Evolutionary conservation across 2,329 filamentous ascomycete genomes (phyloP).

Genomic region (Penicillium sp.): DNA sequence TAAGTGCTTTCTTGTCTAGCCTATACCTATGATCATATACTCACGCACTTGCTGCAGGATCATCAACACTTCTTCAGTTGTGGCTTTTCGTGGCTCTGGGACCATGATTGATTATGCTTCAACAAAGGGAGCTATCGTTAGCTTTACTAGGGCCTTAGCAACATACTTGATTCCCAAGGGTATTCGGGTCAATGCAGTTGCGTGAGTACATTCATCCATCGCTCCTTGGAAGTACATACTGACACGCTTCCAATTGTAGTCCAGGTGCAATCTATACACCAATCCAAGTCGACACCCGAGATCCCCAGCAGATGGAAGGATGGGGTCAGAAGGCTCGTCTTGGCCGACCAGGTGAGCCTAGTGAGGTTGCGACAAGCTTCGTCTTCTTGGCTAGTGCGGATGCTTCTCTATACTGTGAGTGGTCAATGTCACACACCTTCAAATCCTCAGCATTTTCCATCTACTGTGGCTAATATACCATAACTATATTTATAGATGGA

Average conservation of each 20-base stretch:
- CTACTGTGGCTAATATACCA: neutral
- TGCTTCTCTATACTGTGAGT: slow-evolving; percentile 37
- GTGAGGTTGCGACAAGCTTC: slow-evolving; percentile 42
- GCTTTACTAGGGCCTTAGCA: slow-evolving; percentile 55
- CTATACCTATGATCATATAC: neutral
- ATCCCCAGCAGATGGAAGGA: slow-evolving; percentile 35
- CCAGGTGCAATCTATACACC: slow-evolving; percentile 37
- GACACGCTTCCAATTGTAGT: slow-evolving; percentile 11
- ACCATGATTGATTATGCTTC: slow-evolving; percentile 56
- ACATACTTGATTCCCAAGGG: slow-evolving; percentile 55
- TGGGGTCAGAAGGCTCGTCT: slow-evolving; percentile 31
- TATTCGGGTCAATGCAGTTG: slow-evolving; percentile 54
- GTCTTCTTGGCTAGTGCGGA: slow-evolving; percentile 40
- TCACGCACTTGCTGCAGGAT: slow-evolving; percentile 39
- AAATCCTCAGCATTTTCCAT: neutral
- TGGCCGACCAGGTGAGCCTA: slow-evolving; percentile 38
- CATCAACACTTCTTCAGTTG: slow-evolving; percentile 56
- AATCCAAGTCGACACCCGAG: slow-evolving; percentile 37
- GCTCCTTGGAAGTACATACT: neutral
- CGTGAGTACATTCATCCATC: slow-evolving; percentile 26
- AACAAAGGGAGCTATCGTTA: slow-evolving; percentile 59
- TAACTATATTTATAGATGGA: slow-evolving; percentile 26
- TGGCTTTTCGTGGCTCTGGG: slow-evolving; percentile 54
- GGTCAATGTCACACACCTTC: neutral
- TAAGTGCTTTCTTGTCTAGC: slow-evolving; percentile 24